Conservation (phyloP, 2,329 filamentous ascomycete species). For the Phyllosticta citribraziliensis region DNA sequence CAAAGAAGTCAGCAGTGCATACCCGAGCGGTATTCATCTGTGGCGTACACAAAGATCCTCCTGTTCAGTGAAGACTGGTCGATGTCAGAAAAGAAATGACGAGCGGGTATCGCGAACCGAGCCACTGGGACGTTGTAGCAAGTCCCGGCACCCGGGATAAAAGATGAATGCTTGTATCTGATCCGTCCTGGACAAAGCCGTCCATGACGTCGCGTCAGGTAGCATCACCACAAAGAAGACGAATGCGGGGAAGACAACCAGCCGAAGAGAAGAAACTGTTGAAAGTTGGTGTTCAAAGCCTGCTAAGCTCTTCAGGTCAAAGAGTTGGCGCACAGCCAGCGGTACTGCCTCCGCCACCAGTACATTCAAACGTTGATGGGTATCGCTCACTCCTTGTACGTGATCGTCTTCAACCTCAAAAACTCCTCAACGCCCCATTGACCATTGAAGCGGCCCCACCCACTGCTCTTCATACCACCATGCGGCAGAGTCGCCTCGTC, state of each 20-base stretch:
- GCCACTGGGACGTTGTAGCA: not conserved
- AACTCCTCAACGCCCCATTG: constrained; percentile 39
- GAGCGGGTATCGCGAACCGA: not conserved
- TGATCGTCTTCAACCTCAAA: constrained; percentile 33
- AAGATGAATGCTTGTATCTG: not conserved
- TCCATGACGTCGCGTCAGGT: not conserved
- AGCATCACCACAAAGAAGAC: not conserved
- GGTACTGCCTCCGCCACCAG: too few relatives aligned
- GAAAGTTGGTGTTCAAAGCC: not conserved
- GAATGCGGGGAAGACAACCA: not conserved
- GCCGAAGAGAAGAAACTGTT: not conserved
- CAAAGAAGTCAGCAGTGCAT: not conserved
- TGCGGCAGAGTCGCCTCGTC: constrained; percentile 40
- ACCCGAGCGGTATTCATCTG: not conserved
- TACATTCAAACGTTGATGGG: not conserved
- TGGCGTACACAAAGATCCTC: too few relatives aligned
- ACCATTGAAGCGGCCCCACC: constrained; percentile 39
- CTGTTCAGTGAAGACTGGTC: not conserved
- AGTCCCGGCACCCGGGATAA: not conserved
- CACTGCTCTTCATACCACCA: constrained; percentile 40
- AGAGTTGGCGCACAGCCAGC: not conserved
- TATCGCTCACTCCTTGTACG: constrained; percentile 23
- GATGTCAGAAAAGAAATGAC: not conserved
- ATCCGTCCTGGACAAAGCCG: not conserved
- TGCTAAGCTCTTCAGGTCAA: not conserved